Percentiles rank a stretch among this genome's conserved stretches.
These are phyloP conservation scores for Apophysomyces sp. DNA, from an alignment of 371 early-diverging fungal species.

Conservation along the genomic window DNA sequence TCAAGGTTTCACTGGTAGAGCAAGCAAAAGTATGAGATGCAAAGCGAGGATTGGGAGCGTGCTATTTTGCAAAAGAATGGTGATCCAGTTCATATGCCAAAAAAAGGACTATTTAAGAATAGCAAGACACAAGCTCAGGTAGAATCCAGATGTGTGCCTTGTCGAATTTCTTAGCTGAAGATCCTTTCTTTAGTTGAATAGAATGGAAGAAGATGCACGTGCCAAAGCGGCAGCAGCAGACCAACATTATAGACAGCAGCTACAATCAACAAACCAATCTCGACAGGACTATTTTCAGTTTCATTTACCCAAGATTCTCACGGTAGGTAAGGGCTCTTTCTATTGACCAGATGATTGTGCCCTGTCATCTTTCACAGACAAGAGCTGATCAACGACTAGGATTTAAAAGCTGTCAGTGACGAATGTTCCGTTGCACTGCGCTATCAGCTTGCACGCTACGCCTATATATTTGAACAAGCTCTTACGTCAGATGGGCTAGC, in stretches of 20 bases:
- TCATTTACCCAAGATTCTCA: slow-evolving; percentile 60
- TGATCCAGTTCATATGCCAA: slow-evolving; percentile 45
- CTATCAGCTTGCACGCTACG: slow-evolving; percentile 70
- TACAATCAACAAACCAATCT: slow-evolving; percentile 60
- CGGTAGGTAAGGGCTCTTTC: slow-evolving; percentile 8
- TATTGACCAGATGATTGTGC: no score
- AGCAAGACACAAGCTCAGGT: slow-evolving; percentile 56
- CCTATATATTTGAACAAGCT: slow-evolving; percentile 48
- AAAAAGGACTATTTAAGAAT: slow-evolving; percentile 58
- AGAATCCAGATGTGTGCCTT: slow-evolving; percentile 1
- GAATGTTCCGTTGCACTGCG: slow-evolving; percentile 72
- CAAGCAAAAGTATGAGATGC: slow-evolving; percentile 69
- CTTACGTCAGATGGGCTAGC: slow-evolving; percentile 33
- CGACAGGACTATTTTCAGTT: slow-evolving; percentile 65
- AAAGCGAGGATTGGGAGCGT: slow-evolving; percentile 81
- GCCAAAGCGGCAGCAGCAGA: slow-evolving; percentile 66
- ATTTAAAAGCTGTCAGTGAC: slow-evolving; percentile 68
- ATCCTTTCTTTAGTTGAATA: slow-evolving; percentile 52
- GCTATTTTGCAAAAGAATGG: slow-evolving; percentile 66
- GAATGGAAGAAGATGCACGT: slow-evolving; percentile 71
- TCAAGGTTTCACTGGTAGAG: slow-evolving; percentile 36
- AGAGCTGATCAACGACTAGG: slow-evolving; percentile 17
- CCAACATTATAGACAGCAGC: slow-evolving; percentile 73
- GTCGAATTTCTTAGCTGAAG: background rate
- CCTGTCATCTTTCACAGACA: background rate